Evolutionary conservation across 1,284 basidiomycete species (phyloP), one percentile per base, ranked within the genome.

Genomic region (Violaceomyces palustris): DNA sequence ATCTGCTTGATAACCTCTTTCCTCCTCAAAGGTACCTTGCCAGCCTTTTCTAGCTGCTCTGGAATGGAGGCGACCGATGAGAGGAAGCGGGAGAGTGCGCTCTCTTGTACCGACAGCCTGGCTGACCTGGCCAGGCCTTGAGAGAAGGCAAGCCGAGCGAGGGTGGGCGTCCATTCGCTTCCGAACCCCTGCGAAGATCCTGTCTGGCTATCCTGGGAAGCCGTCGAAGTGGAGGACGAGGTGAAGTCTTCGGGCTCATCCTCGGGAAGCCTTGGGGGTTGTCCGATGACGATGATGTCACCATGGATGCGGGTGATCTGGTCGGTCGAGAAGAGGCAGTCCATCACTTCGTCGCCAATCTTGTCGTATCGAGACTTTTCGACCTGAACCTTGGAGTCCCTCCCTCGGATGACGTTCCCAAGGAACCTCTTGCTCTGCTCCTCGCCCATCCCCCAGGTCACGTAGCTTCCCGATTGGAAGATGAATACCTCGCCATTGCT

Each of bases 261-360:
- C 18, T 55, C 54, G 19, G 46, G 40, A 10, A 43, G 22, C n/a
- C 56, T 48, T 8, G 58, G 58, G 14, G 64, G 57, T 33, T 63
- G 55, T 7, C 69, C 69, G 18, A 72, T 48, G 15, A 72, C 67
- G 27, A 72, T 56, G 12, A 72, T 48, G 38, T 71, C 69, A 18
- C 68, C 69, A 17, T 67, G 67, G 7, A 71, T 50, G 7, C 68
- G 58, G 2, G 69, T 72, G 1, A 43, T 39, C 44, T 69, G 60
- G 12, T 57, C 50, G 1, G 51, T 35, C 5, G 61, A 43, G 18
- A 57, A 52, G 31, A 71, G 56, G 25, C 60, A 72, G 33, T 72
- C 69, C 68, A 72, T 69, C 9, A 51, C 67, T 35, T 72, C 69
- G 37, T 72, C 69, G 24, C 69, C 69, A 12, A 67, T 46, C 31